Base-by-base conservation (phyloP, 345 rosid species). In the Ceriops tagal region DNA sequence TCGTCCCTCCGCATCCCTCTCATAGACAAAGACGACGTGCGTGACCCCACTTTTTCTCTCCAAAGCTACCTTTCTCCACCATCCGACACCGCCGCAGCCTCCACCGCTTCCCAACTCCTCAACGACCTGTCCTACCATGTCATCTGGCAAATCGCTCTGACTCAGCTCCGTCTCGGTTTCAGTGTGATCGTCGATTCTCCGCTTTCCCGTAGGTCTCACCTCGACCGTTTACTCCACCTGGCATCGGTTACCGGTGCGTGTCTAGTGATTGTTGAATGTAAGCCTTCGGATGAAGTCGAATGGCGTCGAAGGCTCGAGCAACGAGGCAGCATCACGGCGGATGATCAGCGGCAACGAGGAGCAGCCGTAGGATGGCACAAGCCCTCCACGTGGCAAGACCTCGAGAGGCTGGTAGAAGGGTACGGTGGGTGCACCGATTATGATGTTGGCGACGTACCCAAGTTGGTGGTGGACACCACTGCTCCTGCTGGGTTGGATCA, bases 21-120 rank as follows among this genome's bases (percentile, higher is more conserved):
- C 80, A 53, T 84, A 22, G 89, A 86, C 76, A 88, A 88, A 80
- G 93, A 88, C 74, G 91, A 88, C 71, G 72, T 88, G 66, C 83
- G 88, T 27, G 81, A 86, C 82, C 80, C 76, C 78, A 85, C 93
- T 34, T 32, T 77, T 32, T 58, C 76, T 10, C 80, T 88, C 79
- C 80, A 80, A 10, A 77, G 72, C 27, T 8, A 62, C 70, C 49
- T 43, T 0, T 43, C 18, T 3, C 49, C 49, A 3, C 49, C 49
- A 13, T 5, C 49, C 18, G 19, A 3, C 65, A 1, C 1, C 26
- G 26, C 26, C 26, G 26, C 26, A 24, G 1, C 62, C 3, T 37
- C 72, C 5, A 24, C 26, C 26, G 32, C 68, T n/a, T 30, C 84
- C 19, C 19, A 69, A 5, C 78, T 80, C 83, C 86, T 86, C 76